These are phyloP conservation scores for Cronartium quercuum DNA, from an alignment of 1,284 basidiomycete species.

Conservation along the genomic window DNA sequence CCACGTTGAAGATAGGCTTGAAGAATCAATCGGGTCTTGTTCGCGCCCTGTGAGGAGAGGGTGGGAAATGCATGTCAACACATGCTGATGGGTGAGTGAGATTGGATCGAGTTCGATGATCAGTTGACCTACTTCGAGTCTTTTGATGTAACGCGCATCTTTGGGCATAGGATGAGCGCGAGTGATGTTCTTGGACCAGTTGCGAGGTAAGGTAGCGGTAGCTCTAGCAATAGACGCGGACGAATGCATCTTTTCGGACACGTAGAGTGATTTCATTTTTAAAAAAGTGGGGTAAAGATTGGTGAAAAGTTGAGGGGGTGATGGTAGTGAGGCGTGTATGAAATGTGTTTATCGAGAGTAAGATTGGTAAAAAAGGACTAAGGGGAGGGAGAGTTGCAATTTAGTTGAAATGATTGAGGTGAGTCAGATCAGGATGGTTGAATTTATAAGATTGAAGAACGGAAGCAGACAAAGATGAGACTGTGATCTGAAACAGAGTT, in stretches of 20 bases:
- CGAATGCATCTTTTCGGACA: conserved; percentile 15
- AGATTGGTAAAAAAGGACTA: no score
- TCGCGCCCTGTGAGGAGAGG: conserved; percentile 16
- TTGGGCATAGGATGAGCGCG: neutral
- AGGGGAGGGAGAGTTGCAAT: no score
- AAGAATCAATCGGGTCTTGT: conserved; percentile 31
- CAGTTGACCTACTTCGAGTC: conserved; percentile 14
- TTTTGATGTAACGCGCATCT: conserved; percentile 24
- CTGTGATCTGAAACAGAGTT: no score
- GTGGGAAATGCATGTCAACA: neutral
- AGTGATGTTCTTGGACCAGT: conserved; percentile 20
- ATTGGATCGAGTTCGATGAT: no score
- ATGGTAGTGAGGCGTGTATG: no score
- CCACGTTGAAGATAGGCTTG: conserved; percentile 27
- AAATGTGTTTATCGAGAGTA: no score
- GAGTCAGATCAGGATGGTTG: no score
- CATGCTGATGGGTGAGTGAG: neutral
- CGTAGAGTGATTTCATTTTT: neutral
- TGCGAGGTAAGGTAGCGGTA: conserved; percentile 33
- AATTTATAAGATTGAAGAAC: no score
- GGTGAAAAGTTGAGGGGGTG: no score
- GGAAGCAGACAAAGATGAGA: no score
- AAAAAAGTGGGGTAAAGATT: neutral
- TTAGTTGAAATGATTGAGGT: no score
- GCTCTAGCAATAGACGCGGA: conserved; percentile 34